Evolutionary conservation across 2,329 filamentous ascomycete genomes (phyloP).

Genomic region (Ophiognomonia clavigignenti-juglandacearum): DNA sequence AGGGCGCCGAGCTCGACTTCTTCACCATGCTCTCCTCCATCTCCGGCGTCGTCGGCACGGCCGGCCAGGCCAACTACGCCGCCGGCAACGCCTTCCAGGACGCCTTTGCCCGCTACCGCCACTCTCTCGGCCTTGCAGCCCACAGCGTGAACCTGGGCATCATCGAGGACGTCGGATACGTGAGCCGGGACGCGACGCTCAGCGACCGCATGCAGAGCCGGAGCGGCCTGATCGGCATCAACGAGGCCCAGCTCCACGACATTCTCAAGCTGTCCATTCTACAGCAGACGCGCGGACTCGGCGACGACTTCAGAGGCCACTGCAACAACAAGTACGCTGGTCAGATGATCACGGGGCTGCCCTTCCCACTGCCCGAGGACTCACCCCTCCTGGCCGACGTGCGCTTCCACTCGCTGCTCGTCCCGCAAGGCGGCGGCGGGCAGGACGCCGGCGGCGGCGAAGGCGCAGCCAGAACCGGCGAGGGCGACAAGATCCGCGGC

Average conservation of each 20-base stretch:
- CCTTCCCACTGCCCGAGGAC: neutral
- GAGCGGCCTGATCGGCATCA: neutral
- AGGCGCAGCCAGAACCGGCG: neutral
- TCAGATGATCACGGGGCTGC: conserved; percentile 1
- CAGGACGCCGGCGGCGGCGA: neutral
- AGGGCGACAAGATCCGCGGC: neutral
- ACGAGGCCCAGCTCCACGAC: neutral
- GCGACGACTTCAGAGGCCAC: too few relatives aligned
- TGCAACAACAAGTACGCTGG: too few relatives aligned
- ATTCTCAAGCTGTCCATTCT: conserved; percentile 18
- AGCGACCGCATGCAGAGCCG: neutral
- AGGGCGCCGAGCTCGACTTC: conserved; percentile 26
- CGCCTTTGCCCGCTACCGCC: conserved; percentile 27
- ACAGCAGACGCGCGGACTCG: neutral
- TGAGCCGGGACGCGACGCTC: neutral
- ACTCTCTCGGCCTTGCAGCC: conserved; percentile 25
- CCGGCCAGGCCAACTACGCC: conserved; percentile 27
- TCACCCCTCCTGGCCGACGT: neutral
- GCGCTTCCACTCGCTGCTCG: neutral
- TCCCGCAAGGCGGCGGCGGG: too few relatives aligned
- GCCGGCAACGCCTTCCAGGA: conserved; percentile 32
- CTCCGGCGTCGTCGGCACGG: conserved; percentile 19
- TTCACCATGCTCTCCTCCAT: conserved; percentile 31
- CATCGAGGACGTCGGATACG: conserved; percentile 23
- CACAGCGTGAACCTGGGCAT: conserved; percentile 30